Percentiles rank a stretch among this genome's conserved stretches.
These are phyloP conservation scores for Zymoseptoria pseudotritici DNA, from an alignment of 2,329 filamentous ascomycete genomes.

Conservation along the genomic window DNA sequence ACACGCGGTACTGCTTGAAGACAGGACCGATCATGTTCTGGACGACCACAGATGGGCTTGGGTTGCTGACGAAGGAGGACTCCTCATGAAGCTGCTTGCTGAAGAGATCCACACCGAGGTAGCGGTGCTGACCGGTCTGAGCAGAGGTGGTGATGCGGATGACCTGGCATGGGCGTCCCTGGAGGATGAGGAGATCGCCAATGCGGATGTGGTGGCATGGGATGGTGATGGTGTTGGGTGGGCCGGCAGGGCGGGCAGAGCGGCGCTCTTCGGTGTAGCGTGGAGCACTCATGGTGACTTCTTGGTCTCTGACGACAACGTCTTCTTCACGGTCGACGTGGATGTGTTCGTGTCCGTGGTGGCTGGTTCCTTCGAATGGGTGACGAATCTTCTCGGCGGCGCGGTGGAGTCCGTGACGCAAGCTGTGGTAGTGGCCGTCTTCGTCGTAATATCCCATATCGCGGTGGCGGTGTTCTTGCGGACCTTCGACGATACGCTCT, in stretches of 20 bases:
- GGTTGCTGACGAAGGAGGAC: conserved; percentile 96
- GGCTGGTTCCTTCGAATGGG: conserved; percentile 50
- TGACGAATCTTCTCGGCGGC: conserved; percentile 59
- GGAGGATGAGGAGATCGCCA: conserved; percentile 96
- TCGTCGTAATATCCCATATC: conserved; percentile 78
- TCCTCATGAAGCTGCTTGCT: conserved; percentile 99
- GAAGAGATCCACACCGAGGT: conserved; percentile 99
- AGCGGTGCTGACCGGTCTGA: conserved; percentile 98
- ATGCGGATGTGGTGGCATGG: conserved; percentile 99
- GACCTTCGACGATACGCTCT: conserved; percentile 44
- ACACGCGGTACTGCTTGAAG: conserved; percentile 99
- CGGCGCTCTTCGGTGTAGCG: conserved; percentile 22
- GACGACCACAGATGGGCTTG: conserved; percentile 88
- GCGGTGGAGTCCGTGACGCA: conserved; percentile 63
- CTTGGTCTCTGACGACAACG: conserved; percentile 44
- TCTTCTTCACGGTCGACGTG: conserved; percentile 35
- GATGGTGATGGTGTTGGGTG: conserved; percentile 86
- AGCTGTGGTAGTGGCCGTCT: conserved; percentile 67
- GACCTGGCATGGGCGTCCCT: conserved; percentile 98
- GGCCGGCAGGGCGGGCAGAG: conserved; percentile 17
- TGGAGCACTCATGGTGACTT: conserved; percentile 34
- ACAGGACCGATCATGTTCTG: conserved; percentile 99
- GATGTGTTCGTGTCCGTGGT: conserved; percentile 41
- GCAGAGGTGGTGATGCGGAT: conserved; percentile 98
- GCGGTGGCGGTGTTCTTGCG: conserved; percentile 41